Evolutionary conservation across 148 eudicot genomes (phyloP), one percentile per base, ranked within the genome.

Genomic region (Amaranthus hypochondriacus): DNA sequence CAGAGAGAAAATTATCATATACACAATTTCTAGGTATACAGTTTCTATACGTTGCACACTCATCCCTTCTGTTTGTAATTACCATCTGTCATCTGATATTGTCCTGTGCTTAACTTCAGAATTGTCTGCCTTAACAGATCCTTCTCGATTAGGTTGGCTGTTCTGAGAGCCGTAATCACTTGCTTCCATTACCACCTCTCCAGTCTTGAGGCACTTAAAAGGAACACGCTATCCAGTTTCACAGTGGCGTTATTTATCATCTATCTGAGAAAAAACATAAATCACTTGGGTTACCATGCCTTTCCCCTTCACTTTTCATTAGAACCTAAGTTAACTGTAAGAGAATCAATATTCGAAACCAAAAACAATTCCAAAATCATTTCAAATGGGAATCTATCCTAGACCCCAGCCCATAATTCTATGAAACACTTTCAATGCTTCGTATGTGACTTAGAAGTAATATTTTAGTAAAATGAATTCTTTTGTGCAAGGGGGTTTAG

Each of bases 181-280:
- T 57, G 52, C 63, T 72, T 86, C 81, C 46, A 80, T 84, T 49
- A 83, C 64, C 52, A 48, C 80, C 81, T 76, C 52, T 75, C 70
- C 80, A 66, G 52, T 58, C 71, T 85, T 81, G 48, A 73, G 84
- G 71, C 98, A 93, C 79, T 85, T 85, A 48, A 89, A 79, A 77
- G 94, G 98, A 49, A 93, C 89, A 68, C 96, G 98, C 67, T 90
- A 90, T 72, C 94, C 98, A 84, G 98, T 93, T 84, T 93, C 98
- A 84, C 94, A 87, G 87, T 96, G 90, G 62, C 90, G 87, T 67
- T 87, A 93, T 47, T 87, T 90, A 74, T 84, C 91, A 63, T 89
- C 92, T 43, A 75, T 87, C 98, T 93, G 68, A 3, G 50, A 62
- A 73, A 52, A 67, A 5, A 78, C 73, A 79, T 15, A 73, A 2